Evolutionary conservation across 2,329 filamentous ascomycete species (phyloP).

Genomic region (Leptographium wingfieldii): DNA sequence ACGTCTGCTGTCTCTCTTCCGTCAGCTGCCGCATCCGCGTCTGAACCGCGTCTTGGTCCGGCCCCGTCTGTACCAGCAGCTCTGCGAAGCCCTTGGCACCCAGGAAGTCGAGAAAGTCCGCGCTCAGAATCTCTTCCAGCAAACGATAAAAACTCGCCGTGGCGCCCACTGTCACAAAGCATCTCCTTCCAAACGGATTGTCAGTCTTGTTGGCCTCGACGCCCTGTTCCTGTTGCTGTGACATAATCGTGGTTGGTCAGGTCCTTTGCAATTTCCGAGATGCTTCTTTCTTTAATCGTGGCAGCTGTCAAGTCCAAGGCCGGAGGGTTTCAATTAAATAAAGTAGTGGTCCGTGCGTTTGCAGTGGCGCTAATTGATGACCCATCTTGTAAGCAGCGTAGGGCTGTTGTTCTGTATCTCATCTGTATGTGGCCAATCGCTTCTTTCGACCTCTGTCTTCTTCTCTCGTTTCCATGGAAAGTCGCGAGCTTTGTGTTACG

Average conservation of each 20-base stretch:
- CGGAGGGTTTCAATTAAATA: not conserved
- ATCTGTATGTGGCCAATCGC: too few relatives aligned
- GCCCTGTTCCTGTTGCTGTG: not conserved
- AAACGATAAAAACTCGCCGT: slow-evolving; percentile 72
- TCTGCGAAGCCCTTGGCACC: slow-evolving; percentile 49
- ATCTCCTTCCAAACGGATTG: slow-evolving; percentile 24
- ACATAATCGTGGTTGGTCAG: not conserved
- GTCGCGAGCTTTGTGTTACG: too few relatives aligned
- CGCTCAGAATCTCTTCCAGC: slow-evolving; percentile 50
- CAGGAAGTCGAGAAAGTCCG: slow-evolving; percentile 51
- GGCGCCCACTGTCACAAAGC: slow-evolving; percentile 85
- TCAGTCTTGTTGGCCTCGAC: not conserved
- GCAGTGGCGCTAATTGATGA: too few relatives aligned
- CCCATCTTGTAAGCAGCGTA: too few relatives aligned
- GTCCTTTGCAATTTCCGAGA: not conserved
- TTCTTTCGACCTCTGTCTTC: too few relatives aligned
- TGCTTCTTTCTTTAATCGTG: not conserved
- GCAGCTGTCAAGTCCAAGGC: not conserved
- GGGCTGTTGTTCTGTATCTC: too few relatives aligned
- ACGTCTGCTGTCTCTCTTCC: slow-evolving; percentile 20
- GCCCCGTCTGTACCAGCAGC: slow-evolving; percentile 71
- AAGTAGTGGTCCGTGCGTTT: too few relatives aligned
- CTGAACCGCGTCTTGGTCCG: slow-evolving; percentile 45
- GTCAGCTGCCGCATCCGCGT: slow-evolving; percentile 16
- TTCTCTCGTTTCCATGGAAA: too few relatives aligned